Evolutionary conservation across 2,329 filamentous ascomycete genomes (phyloP).

Genomic region (Rachicladosporium sp.): DNA sequence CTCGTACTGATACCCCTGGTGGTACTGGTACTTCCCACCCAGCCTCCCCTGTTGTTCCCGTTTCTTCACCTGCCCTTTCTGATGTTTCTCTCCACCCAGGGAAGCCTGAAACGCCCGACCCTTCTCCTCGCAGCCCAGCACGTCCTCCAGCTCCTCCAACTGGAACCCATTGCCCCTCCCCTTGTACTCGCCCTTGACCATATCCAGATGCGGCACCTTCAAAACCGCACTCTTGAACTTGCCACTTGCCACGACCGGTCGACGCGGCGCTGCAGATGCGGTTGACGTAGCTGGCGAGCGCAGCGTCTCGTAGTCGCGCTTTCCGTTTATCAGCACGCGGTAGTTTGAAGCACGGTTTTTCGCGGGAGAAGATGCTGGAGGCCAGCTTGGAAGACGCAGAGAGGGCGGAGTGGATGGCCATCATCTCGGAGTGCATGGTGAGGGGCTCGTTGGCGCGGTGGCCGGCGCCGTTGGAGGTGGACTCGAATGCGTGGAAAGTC

Average conservation of each 20-base stretch:
- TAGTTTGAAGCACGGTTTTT: constrained; percentile 41
- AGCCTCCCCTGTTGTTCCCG: constrained; percentile 15
- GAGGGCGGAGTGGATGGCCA: constrained; percentile 41
- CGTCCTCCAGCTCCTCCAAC: constrained; percentile 10
- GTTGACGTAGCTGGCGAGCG: constrained; percentile 34
- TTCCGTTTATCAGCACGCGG: constrained; percentile 36
- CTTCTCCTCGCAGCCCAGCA: constrained; percentile 18
- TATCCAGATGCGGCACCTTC: constrained; percentile 34
- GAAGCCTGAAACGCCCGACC: constrained; percentile 18
- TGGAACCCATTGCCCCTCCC: constrained; percentile 10
- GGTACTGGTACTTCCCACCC: constrained; percentile 13
- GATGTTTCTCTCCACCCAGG: constrained; percentile 24
- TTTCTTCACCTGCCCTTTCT: constrained; percentile 19
- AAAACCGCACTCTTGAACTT: constrained; percentile 37
- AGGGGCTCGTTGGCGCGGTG: constrained; percentile 32
- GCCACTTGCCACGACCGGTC: constrained; percentile 22
- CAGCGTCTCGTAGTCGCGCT: constrained; percentile 30
- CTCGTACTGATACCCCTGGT: constrained; percentile 19
- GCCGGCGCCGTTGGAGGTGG: constrained; percentile 22
- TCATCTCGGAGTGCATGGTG: constrained; percentile 45
- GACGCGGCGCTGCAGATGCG: constrained; percentile 27
- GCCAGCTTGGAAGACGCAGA: constrained; percentile 32
- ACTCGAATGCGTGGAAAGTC: constrained; percentile 30
- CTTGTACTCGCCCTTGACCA: constrained; percentile 14
- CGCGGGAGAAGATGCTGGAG: constrained; percentile 29